These are phyloP conservation scores for Limnomonas spitsbergensis DNA, from an alignment of 139 green algal genomes.

Conservation along the genomic window DNA sequence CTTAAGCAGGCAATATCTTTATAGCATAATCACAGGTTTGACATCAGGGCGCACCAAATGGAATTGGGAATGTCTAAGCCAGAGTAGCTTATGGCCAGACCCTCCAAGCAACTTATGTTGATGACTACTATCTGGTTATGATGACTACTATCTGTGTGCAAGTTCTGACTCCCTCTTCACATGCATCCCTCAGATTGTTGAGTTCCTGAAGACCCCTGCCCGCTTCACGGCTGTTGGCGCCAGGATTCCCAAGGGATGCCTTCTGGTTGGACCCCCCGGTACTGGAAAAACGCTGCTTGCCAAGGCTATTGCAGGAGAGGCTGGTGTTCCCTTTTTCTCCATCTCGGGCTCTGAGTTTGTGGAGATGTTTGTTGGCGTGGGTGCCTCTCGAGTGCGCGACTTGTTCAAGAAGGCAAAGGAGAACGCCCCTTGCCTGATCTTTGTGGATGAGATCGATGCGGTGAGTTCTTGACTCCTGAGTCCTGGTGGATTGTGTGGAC, in stretches of 20 bases:
- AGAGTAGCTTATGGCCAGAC: no score
- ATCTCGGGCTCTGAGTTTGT: constrained; percentile 96
- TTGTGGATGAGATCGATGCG: constrained; percentile 99
- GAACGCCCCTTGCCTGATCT: constrained; percentile 97
- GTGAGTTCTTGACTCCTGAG: no score
- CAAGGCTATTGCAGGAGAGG: constrained; percentile 84
- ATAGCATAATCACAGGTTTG: no score
- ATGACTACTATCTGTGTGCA: no score
- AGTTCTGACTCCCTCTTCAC: no score
- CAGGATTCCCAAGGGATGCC: constrained; percentile 93
- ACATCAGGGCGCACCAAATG: no score
- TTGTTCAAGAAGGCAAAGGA: constrained; percentile 95
- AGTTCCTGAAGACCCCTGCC: constrained; percentile 94
- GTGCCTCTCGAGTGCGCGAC: constrained; percentile 91
- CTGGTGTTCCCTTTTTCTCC: constrained; percentile 97
- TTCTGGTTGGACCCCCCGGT: constrained; percentile 88
- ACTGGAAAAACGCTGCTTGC: constrained; percentile 86
- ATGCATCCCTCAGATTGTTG: constrained; percentile 89
- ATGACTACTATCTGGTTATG: no score
- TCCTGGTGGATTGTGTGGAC: no score
- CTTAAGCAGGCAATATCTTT: no score
- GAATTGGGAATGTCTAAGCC: no score
- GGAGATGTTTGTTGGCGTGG: constrained; percentile 99
- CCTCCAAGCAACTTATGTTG: no score
- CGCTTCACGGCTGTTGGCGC: constrained; percentile 90